Evolutionary conservation across 345 rosid genomes (phyloP), one percentile per base, ranked within the genome.

Genomic region (Stellera chamaejasme): DNA sequence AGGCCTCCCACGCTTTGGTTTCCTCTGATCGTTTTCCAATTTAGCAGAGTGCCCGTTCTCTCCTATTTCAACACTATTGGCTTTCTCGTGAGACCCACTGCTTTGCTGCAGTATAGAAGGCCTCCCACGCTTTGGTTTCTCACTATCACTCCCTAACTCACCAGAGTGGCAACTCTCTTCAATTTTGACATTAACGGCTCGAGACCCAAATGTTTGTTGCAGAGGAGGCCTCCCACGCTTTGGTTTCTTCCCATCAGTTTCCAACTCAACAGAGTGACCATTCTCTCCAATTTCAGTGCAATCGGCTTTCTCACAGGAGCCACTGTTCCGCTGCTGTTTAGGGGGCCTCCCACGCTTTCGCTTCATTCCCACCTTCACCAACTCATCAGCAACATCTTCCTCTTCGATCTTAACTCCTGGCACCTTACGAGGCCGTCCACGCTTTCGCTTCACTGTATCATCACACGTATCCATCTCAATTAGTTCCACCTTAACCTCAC

Each of bases 261-360:
- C 23, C 23, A 19, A 19, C 23, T 19, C 23, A 19, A 0, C 23
- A 1, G 23, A 19, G 23, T 19, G 23, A 19, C 23, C 19, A 19
- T 19, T 48, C 19, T 48, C 19, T 48, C 15, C 16, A 9, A 48
- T 12, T 14, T 14, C 10, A 14, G 14, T 13, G 19, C 10, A 13
- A 13, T 12, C 16, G 10, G 19, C 50, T 48, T 9, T 48, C 50
- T 14, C 19, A 2, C 50, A 53, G 45, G 41, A 48, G 27, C 52
- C 36, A 4, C 32, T 13, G 27, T 2, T 8, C 9, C 11, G 45
- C 52, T 32, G 66, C 25, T 43, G 43, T 58, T 52, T 62, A 19
- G 58, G 14, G 45, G 66, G 66, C 39, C 66, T 62, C 36, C 66
- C 66, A 46, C 59, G 66, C 45, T 39, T 58, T 28, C 54, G 53